Base-by-base conservation (phyloP, 495 filamentous ascomycete species). In the Symbiotaphrina buchneri region DNA sequence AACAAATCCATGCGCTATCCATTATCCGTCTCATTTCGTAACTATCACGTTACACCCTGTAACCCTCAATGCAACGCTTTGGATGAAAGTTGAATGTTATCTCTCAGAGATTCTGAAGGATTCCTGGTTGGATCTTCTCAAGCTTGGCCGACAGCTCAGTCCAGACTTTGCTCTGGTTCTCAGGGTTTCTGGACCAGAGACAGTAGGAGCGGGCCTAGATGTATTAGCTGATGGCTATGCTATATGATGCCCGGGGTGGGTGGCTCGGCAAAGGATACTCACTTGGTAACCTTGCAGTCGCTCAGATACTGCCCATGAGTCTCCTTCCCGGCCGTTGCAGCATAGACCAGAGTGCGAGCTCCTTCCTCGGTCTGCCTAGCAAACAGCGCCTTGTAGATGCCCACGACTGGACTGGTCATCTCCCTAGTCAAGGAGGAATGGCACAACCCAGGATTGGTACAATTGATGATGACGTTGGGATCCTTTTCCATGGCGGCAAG, bases 101-200 rank as follows among this genome's bases (percentile, higher is more conserved):
- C 13, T 25, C 7, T 25, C 22, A 25, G 13, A 25, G 7, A 13
- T 25, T 25, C 18, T 23, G 10, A 23, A 23, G 11, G 17, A 32
- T 23, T 16, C 30, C 30, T 5, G 30, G 30, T 16, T 32, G 30
- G 13, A 32, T 32, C 5, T 14, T 18, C 13, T 32, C 30, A 23
- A 32, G 30, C 30, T 32, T 32, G 15, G 10, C 19, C 11, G 30
- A 32, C 6, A 32, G 18, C 30, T 32, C 30, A n/a, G 18, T 18
- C 18, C 30, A 32, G 6, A 32, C 11, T 18, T 13, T 18, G 5
- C 7, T 28, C 18, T 32, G 30, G 8, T n/a, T 26, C 17, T 25
- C 18, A 6, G 30, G 15, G 15, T 19, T 13, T 25, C 30, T 24
- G 5, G 5, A 13, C 30, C 13, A n/a, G 19, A 10, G 7, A 32